These are phyloP conservation scores for Fusarium pseudonygamai DNA, from an alignment of 2,329 filamentous ascomycete species.

Conservation along the genomic window DNA sequence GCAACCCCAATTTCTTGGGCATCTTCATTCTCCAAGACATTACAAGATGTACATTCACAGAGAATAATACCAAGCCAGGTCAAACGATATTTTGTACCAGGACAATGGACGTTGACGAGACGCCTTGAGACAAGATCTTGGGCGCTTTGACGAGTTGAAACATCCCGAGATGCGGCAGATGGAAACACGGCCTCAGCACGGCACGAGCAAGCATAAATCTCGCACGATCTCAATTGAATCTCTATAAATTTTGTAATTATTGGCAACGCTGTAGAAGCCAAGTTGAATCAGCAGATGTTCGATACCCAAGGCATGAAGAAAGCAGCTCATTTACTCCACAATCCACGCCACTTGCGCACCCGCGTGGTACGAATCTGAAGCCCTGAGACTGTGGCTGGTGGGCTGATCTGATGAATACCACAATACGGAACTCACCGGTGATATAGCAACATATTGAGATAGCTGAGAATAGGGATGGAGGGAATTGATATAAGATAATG, in stretches of 20 bases:
- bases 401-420: conserved; percentile 14
- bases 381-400: conserved; percentile 5
- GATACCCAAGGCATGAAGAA: neutral
- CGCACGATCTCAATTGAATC: neutral
- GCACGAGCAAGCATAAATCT: neutral
- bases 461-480: neutral
- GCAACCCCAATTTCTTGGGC: neutral
- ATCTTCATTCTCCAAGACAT: neutral
- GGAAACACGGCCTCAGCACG: neutral
- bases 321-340: conserved; percentile 21
- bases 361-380: conserved; percentile 12
- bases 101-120: neutral
- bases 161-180: conserved; percentile 12
- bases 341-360: conserved; percentile 29
- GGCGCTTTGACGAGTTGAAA: conserved; percentile 1
- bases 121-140: neutral
- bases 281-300: conserved; percentile 18
- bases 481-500: conserved; percentile 25
- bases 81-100: neutral
- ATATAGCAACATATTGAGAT: neutral
- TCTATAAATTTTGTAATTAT: neutral
- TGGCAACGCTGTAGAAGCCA: neutral
- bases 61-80: neutral
- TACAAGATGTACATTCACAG: too few species aligned
- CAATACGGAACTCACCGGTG: conserved; percentile 6